Conservation (phyloP, 345 rosid genomes). For the Kernera saxatilis region DNA sequence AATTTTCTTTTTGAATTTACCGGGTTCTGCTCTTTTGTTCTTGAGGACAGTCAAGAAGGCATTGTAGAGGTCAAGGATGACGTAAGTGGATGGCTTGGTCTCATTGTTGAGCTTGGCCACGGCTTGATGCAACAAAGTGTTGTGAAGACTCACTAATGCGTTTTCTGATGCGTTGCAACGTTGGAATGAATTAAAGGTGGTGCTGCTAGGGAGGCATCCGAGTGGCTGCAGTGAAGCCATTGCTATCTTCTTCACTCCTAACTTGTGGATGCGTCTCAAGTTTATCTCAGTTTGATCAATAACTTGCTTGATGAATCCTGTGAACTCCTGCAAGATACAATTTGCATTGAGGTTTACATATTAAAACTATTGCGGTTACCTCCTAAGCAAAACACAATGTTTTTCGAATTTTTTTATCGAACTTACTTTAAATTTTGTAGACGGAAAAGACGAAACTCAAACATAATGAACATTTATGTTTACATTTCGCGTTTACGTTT, state of each 20-base stretch:
- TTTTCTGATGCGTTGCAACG: conserved; percentile 44
- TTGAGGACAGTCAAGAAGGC: conserved; percentile 49
- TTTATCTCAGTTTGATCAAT: conserved; percentile 47
- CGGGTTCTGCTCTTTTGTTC: conserved; percentile 25
- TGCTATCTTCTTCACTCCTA: conserved; percentile 58
- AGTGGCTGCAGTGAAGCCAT: conserved; percentile 51
- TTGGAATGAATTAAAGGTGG: conserved; percentile 31
- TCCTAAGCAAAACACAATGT: too few relatives aligned
- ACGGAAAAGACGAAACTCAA: too few relatives aligned
- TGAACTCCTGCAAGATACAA: conserved; percentile 45
- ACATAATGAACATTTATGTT: too few relatives aligned
- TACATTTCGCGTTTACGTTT: not conserved
- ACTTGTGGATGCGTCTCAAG: conserved; percentile 39
- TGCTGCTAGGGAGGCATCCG: conserved; percentile 65
- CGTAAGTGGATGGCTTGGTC: conserved; percentile 30
- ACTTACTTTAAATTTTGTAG: too few relatives aligned
- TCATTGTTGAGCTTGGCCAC: conserved; percentile 41
- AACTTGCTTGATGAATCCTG: conserved; percentile 35
- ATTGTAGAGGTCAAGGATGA: conserved; percentile 47
- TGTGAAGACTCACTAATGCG: conserved; percentile 41
- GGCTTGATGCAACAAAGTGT: conserved; percentile 41
- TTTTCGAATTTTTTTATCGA: too few relatives aligned
- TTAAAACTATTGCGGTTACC: not conserved
- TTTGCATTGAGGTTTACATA: not conserved
- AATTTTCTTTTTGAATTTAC: not conserved